Evolutionary conservation across 2,329 filamentous ascomycete species (phyloP).

Genomic region (Teratosphaeria epicoccoides): DNA sequence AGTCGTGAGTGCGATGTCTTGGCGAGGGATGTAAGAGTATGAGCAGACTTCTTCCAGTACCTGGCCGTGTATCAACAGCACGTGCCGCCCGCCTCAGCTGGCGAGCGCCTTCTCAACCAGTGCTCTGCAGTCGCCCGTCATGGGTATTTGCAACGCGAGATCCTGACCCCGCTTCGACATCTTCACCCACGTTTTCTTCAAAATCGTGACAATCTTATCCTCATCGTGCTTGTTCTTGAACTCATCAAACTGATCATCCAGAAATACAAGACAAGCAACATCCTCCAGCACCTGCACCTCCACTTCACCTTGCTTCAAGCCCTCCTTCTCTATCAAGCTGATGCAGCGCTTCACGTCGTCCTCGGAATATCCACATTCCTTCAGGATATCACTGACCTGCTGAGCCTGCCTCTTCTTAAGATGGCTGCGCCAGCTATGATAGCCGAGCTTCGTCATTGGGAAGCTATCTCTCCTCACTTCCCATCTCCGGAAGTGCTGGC

Average conservation of each 20-base stretch:
- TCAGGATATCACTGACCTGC: slow-evolving; percentile 45
- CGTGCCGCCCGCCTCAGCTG: background rate
- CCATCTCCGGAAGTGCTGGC: slow-evolving; percentile 80
- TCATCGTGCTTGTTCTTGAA: slow-evolving; percentile 67
- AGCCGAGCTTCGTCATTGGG: slow-evolving; percentile 64
- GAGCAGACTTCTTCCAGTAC: background rate
- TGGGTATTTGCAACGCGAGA: slow-evolving; percentile 54
- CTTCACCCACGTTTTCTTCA: slow-evolving; percentile 66
- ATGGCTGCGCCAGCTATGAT: slow-evolving; percentile 67
- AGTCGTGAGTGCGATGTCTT: background rate
- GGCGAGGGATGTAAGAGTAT: background rate
- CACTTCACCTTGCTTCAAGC: slow-evolving; percentile 48
- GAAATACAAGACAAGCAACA: slow-evolving; percentile 75
- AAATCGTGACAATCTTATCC: slow-evolving; percentile 61
- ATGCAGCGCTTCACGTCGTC: slow-evolving; percentile 54
- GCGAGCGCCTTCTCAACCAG: slow-evolving; percentile 26
- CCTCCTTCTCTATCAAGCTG: slow-evolving; percentile 68
- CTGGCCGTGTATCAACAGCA: background rate
- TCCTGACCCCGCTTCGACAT: slow-evolving; percentile 55
- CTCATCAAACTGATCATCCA: slow-evolving; percentile 75
- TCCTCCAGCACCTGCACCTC: slow-evolving; percentile 73
- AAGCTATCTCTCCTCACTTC: slow-evolving; percentile 65
- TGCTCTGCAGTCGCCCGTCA: slow-evolving; percentile 51
- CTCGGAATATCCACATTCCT: slow-evolving; percentile 38
- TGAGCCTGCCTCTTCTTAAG: slow-evolving; percentile 63